Evolutionary conservation across 75 land plant genomes (phyloP).

Genomic region (Picea sitchensis): DNA sequence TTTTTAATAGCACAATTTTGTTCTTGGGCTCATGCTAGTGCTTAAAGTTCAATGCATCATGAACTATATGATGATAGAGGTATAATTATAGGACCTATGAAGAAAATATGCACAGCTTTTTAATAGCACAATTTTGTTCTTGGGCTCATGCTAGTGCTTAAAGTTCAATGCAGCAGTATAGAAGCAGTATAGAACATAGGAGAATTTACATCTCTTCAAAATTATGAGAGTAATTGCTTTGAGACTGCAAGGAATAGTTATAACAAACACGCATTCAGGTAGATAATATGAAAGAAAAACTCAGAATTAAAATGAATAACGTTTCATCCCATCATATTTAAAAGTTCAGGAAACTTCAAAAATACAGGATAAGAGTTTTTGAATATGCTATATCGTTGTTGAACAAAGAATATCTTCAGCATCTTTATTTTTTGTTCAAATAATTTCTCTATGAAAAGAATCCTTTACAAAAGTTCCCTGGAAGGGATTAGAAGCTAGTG

Average conservation of each 20-base stretch:
- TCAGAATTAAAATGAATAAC: neutral
- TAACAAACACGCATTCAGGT: neutral
- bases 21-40: neutral
- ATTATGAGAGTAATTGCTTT: neutral
- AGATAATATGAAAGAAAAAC: neutral
- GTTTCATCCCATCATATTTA: neutral
- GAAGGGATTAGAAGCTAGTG: neutral
- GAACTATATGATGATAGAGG: neutral
- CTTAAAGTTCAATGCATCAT: constrained; percentile 1
- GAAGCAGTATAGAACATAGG: neutral
- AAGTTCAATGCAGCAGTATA: neutral
- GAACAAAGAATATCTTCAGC: neutral
- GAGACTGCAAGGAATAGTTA: neutral
- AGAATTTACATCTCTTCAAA: neutral
- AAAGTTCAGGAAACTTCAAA: neutral
- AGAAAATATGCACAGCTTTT: neutral
- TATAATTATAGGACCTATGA: neutral
- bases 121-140: neutral
- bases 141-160: neutral
- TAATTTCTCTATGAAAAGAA: neutral
- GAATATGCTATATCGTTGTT: neutral
- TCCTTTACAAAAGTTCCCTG: neutral
- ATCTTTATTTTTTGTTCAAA: neutral
- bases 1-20: neutral
- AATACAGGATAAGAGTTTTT: neutral